Evolutionary conservation across 805 yeast genomes (phyloP).

Genomic region (Yarrowia divulgata): DNA sequence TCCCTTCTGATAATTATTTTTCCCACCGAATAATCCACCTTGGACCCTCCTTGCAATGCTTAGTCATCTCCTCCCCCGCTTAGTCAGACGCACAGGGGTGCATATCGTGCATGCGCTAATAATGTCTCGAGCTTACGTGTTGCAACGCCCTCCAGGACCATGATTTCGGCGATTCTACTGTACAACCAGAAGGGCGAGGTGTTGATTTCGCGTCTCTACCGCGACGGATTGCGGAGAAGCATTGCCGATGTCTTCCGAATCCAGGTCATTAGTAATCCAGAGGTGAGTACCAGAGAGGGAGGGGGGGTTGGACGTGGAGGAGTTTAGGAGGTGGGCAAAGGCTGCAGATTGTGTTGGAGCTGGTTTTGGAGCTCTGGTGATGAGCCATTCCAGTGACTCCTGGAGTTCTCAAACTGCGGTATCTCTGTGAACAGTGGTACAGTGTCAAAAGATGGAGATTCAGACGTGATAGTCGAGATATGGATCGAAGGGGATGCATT

Average conservation of each 20-base stretch:
- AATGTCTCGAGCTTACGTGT: conserved; percentile 14
- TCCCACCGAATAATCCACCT: background rate
- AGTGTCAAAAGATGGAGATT: too few species aligned
- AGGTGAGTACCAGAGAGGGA: conserved; percentile 42
- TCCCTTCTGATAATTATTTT: too few species aligned
- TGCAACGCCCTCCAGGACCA: conserved; percentile 46
- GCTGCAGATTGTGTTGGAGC: too few species aligned
- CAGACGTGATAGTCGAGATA: too few species aligned
- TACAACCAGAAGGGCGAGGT: conserved; percentile 85
- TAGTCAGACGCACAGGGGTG: conserved; percentile 27
- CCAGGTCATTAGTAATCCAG: conserved; percentile 79
- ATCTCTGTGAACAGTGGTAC: too few species aligned
- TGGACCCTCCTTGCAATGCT: too few species aligned
- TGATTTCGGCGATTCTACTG: conserved; percentile 86
- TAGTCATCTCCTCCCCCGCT: background rate
- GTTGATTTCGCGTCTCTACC: conserved; percentile 72
- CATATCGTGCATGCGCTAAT: conserved; percentile 44
- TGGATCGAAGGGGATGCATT: too few species aligned
- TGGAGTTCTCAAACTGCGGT: too few species aligned
- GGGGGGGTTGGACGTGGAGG: too few species aligned
- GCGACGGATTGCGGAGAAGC: conserved; percentile 77
- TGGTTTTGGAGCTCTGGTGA: too few species aligned
- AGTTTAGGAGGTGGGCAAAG: too few species aligned
- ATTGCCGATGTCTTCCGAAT: conserved; percentile 90
- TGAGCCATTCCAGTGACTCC: too few species aligned